phyloP scores from a whole-genome alignment of 2,329 filamentous ascomycete species.

The Xylogone sp. region DNA sequence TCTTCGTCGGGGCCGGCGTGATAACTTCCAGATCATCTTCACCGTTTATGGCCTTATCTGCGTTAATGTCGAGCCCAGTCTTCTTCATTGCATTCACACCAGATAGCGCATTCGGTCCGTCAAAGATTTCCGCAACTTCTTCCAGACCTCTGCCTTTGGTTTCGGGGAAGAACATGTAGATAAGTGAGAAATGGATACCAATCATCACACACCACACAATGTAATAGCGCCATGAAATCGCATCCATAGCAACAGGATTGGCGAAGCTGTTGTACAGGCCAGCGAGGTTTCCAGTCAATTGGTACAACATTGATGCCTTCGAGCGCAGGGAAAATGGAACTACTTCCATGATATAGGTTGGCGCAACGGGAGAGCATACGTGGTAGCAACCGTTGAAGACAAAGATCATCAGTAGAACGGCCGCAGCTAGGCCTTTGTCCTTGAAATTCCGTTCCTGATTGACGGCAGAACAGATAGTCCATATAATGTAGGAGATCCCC shows the following conservation, averaged over 20 bases:
- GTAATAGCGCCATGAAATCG: slow-evolving; percentile 36
- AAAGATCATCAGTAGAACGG: slow-evolving; percentile 56
- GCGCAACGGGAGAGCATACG: background rate
- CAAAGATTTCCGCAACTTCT: slow-evolving; percentile 29
- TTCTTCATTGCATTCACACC: slow-evolving; percentile 3
- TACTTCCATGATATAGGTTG: slow-evolving; percentile 38
- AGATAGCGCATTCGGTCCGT: slow-evolving; percentile 1
- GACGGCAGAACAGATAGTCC: slow-evolving; percentile 37
- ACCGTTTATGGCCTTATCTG: slow-evolving; percentile 1
- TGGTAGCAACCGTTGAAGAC: slow-evolving; percentile 38
- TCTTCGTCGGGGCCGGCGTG: background rate
- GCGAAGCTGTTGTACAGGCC: slow-evolving; percentile 28
- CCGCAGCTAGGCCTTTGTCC: slow-evolving; percentile 35
- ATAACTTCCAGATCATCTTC: background rate
- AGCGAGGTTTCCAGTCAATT: background rate
- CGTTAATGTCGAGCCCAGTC: slow-evolving; percentile 1
- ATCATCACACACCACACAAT: slow-evolving; percentile 28
- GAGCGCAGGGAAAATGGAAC: slow-evolving; percentile 32
- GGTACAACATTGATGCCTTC: slow-evolving; percentile 33
- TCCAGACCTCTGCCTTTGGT: slow-evolving; percentile 35
- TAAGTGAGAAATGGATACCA: slow-evolving; percentile 19
- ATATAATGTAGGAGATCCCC: slow-evolving; percentile 22
- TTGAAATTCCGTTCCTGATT: slow-evolving; percentile 42
- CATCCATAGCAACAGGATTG: slow-evolving; percentile 33
- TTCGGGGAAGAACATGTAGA: slow-evolving; percentile 29